Evolutionary conservation across 2,329 filamentous ascomycete genomes (phyloP), one percentile per base, ranked within the genome.

Genomic region (Rhexocercosporidium sp.): DNA sequence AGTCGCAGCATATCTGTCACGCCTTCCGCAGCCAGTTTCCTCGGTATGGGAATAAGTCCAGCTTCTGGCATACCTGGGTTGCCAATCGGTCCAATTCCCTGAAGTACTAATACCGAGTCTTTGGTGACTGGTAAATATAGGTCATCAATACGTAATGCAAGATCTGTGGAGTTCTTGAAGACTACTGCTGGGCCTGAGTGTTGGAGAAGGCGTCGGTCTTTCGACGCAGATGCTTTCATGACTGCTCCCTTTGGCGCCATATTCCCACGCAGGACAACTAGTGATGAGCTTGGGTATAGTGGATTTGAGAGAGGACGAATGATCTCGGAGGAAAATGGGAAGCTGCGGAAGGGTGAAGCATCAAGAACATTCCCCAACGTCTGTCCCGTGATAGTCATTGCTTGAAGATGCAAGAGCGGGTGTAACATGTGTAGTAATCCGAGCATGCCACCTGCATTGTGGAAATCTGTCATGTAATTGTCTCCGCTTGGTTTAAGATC

Each of bases 391-490:
- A 84, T 80, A 0, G 83, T 84, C 73, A 74, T 75, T 4, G 82
- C 83, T 16, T 80, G 76, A 9, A 84, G 77, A 67, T 82, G 77
- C 11, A 85, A 75, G 3, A 85, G 75, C 6, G 82, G 82, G 6
- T 78, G 78, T 5, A 85, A 75, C 0, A 78, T 80, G 64, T 83
- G 81, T 25, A 85, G 69, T 7, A 85, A 71, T 3, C 81, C 81
- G 29, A 82, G 71, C 82, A 85, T 84, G 3, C 83, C 83, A 1
- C 83, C 83, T 0, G 82, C 82, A 66, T 84, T 83, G 69, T 85
- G 83, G 64, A 85, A 85, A 69, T 85, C 83, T n/a, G 79, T 82
- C 83, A 85, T 85, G 70, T 84, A 85, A 66, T 84, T 84, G 66
- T 84, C 82, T 2, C 83, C 83, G 63, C 82, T 84, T 0, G 83